Conservation (phyloP, 2,329 filamentous ascomycete species). For the Emmonsiellopsis sp. region DNA sequence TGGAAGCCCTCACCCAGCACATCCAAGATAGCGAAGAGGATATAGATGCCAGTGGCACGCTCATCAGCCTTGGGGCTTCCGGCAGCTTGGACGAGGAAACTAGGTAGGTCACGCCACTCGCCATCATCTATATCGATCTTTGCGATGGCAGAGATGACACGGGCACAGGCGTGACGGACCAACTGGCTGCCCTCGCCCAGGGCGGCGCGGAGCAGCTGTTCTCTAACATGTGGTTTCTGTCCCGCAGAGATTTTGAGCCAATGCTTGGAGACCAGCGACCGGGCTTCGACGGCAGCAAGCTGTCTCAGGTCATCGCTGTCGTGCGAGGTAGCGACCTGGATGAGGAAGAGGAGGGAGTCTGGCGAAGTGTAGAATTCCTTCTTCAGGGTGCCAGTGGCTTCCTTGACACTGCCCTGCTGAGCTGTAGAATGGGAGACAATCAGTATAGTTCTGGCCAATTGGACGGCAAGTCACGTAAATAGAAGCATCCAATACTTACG, state of each 20-base stretch:
- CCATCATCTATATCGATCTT: constrained; percentile 78
- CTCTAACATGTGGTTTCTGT: constrained; percentile 71
- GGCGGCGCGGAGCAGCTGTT: constrained; percentile 73
- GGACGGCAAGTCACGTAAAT: constrained; percentile 1
- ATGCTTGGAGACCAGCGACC: constrained; percentile 73
- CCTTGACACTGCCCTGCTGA: constrained; percentile 81
- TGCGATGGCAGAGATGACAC: constrained; percentile 79
- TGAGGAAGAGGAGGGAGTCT: constrained; percentile 71
- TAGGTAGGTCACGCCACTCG: constrained; percentile 74
- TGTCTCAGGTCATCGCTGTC: constrained; percentile 65
- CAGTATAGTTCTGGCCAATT: constrained; percentile 1
- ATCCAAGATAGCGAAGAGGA: constrained; percentile 86
- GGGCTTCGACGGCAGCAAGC: constrained; percentile 81
- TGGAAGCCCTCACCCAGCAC: constrained; percentile 75
- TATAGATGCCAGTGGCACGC: constrained; percentile 84
- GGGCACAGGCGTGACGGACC: constrained; percentile 76
- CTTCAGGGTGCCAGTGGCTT: constrained; percentile 79
- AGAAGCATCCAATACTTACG: constrained; percentile 48
- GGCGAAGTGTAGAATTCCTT: constrained; percentile 87
- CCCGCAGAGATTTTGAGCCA: constrained; percentile 65
- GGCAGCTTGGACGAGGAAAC: constrained; percentile 68
- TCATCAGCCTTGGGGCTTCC: constrained; percentile 65
- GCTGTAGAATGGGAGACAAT: constrained; percentile 43
- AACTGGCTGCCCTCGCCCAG: constrained; percentile 68
- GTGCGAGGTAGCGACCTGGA: constrained; percentile 81